Base-by-base conservation (phyloP, 768 basidiomycete genomes). In the Harrya chromipes region DNA sequence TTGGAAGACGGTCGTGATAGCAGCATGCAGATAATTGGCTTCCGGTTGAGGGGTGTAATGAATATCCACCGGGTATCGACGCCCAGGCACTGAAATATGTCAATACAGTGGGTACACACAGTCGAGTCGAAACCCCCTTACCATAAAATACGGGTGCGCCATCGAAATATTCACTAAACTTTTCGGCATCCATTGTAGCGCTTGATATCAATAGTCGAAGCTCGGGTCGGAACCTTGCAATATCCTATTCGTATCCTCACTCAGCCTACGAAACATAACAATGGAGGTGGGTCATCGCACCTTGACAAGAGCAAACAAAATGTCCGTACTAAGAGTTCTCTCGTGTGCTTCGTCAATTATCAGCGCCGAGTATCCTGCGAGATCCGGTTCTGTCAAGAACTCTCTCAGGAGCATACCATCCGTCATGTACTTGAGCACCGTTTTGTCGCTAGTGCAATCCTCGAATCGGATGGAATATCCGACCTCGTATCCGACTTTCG, bases 381-480 rank as follows among this genome's bases (percentile, higher is more conserved):
- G 71, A 72, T 94, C 92, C 0, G 97, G 97, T 68, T 99, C 97
- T 10, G 97, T 98, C 62, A 99, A 72, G 70, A 98, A 98, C 69
- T 98, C 94, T 62, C 97, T 81, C 39, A 98, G 73, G 23, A 99
- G 77, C 97, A 99, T 98, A 29, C 97, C 97, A 63, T 99, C 97
- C 38, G 97, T 99, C 97, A 99, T 97, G 71, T 99, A 99, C 71
- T 99, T 98, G 63, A 99, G 76, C 38, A 94, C 87, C 4, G 97
- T 99, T 75, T 97, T 97, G 76, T 98, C 94, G 74, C 92, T 97
- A 17, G 97, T 99, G 68, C 94, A 97, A 69, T 99, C 97, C 71
- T 99, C 97, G 72, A 99, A 99, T 27, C 97, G 91, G 59, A 99
- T 99, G 29, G 94, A 95, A 70, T 99, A 99, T n/a, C 97, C 97